Evolutionary conservation across 331 rosid genomes (phyloP).

Genomic region (Malus hybrid): DNA sequence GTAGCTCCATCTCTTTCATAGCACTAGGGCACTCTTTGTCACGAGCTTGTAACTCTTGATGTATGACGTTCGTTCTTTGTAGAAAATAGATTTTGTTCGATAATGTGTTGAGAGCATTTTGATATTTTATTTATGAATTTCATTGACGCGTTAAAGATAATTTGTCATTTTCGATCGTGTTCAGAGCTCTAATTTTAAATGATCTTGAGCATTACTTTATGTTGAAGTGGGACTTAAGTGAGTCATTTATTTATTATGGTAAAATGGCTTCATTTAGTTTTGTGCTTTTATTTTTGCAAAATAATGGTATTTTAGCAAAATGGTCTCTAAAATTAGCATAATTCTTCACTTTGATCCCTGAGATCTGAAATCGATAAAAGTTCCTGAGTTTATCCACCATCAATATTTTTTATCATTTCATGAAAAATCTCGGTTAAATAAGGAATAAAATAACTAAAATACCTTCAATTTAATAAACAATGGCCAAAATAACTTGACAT

Average conservation of each 20-base stretch:
- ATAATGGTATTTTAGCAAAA: neutral
- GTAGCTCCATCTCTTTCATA: neutral
- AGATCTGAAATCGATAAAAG: no score
- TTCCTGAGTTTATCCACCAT: no score
- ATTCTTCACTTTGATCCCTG: no score
- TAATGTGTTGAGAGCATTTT: neutral
- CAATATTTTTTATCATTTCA: no score
- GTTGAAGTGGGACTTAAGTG: neutral
- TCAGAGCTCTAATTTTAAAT: neutral
- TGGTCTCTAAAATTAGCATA: no score
- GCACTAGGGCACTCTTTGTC: neutral
- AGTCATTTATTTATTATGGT: constrained; percentile 5
- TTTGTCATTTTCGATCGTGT: neutral
- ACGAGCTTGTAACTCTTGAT: neutral
- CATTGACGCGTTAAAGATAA: neutral
- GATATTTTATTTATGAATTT: no score
- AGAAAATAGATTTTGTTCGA: neutral
- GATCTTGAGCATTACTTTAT: neutral
- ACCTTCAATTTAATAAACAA: no score
- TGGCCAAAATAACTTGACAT: no score
- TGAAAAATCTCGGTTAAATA: no score
- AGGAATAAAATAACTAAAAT: no score
- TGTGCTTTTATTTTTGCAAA: no score
- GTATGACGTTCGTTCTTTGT: neutral
- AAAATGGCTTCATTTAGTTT: neutral